Percentiles rank a stretch among this genome's conserved stretches.
phyloP scores from a whole-genome alignment of 2,329 filamentous ascomycete genomes.

The Neonectria faginata region DNA sequence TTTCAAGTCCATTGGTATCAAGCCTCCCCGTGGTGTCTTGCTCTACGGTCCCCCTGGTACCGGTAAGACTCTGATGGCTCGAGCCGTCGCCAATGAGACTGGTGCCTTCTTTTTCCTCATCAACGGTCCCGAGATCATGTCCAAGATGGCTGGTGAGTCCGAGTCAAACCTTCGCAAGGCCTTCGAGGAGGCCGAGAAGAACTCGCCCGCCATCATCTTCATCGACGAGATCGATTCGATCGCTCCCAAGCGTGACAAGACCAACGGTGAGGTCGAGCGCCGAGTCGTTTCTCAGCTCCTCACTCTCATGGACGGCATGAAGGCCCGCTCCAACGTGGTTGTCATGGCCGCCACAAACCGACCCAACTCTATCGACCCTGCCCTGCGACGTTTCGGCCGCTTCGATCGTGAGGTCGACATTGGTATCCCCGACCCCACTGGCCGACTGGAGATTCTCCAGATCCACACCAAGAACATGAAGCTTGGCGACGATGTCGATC shows the following conservation, averaged over 20 bases:
- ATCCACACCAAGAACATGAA: conserved; percentile 99
- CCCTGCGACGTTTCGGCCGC: conserved; percentile 95
- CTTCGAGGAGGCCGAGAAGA: conserved; percentile 99
- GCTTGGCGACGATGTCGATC: conserved; percentile 93
- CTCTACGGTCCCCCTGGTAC: conserved; percentile 98
- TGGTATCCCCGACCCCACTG: conserved; percentile 96
- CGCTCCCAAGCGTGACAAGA: conserved; percentile 99
- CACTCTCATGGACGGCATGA: conserved; percentile 99
- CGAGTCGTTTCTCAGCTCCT: conserved; percentile 96
- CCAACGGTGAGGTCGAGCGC: conserved; percentile 97
- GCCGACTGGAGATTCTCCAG: conserved; percentile 97
- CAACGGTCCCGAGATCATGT: conserved; percentile 99
- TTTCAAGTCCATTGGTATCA: conserved; percentile 99
- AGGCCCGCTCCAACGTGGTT: conserved; percentile 97
- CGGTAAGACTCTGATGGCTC: conserved; percentile 99
- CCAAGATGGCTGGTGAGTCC: conserved; percentile 99
- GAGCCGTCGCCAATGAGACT: conserved; percentile 98
- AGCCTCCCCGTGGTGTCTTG: conserved; percentile 97
- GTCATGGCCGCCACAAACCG: conserved; percentile 99
- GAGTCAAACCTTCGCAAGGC: conserved; percentile 98
- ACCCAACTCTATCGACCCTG: conserved; percentile 98
- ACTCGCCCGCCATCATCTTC: conserved; percentile 99
- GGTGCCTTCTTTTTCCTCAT: conserved; percentile 99
- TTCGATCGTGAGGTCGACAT: conserved; percentile 99
- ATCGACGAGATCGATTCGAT: conserved; percentile 99